Evolutionary conservation across 768 basidiomycete species (phyloP).

Genomic region (Russula brevipes): DNA sequence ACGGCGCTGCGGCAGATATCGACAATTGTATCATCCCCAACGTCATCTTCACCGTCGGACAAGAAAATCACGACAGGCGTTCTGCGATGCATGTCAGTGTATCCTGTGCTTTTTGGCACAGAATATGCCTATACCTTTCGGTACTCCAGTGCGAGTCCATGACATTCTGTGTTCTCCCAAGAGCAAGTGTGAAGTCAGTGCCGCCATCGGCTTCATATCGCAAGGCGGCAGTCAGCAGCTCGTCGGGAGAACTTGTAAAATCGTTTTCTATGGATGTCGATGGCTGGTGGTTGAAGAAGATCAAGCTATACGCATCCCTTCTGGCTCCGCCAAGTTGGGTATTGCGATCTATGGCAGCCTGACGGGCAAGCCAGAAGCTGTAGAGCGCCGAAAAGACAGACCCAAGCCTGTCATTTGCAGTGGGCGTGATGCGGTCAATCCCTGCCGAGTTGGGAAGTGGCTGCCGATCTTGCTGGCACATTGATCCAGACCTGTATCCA

Average conservation of each 20-base stretch:
- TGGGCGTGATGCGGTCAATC: conserved; percentile 35
- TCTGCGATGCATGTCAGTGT: conserved; percentile 30
- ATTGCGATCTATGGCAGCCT: conserved; percentile 33
- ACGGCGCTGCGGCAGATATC: conserved; percentile 41
- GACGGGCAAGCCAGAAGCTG: conserved; percentile 52
- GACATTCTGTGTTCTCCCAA: conserved; percentile 33
- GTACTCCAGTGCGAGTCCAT: conserved; percentile 49
- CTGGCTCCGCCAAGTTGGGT: conserved; percentile 31
- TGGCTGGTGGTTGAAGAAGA: conserved; percentile 40
- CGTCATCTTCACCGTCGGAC: conserved; percentile 48
- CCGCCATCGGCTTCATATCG: conserved; percentile 33
- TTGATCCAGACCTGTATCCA: conserved; percentile 46
- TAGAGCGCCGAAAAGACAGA: conserved; percentile 53
- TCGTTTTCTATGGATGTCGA: conserved; percentile 39
- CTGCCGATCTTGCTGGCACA: conserved; percentile 38
- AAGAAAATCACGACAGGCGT: conserved; percentile 52
- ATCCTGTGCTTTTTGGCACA: background rate
- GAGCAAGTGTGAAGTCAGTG: conserved; percentile 43
- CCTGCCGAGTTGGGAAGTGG: conserved; percentile 45
- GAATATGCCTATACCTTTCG: conserved; percentile 38
- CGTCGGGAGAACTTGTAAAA: conserved; percentile 40
- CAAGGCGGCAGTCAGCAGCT: conserved; percentile 40
- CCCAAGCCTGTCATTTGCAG: conserved; percentile 47
- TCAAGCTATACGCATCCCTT: conserved; percentile 52
- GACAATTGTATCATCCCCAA: conserved; percentile 38